phyloP scores from a whole-genome alignment of 2,329 filamentous ascomycete species.

The Gyromitra esculenta region DNA sequence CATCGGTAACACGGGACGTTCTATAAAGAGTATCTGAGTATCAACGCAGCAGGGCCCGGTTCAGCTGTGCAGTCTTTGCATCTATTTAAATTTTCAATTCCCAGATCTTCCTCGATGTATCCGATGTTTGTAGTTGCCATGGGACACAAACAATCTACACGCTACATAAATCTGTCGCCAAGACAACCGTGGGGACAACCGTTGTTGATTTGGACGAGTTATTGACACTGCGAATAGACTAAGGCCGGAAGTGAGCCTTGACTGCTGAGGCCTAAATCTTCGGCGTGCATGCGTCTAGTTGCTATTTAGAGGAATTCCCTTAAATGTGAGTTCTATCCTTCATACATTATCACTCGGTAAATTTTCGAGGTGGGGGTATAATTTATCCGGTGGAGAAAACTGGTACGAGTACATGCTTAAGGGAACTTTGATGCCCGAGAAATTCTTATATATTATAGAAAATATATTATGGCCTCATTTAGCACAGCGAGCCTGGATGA shows the following conservation, averaged over 20 bases:
- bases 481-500: neutral
- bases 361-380: neutral
- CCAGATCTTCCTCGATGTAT: conserved; percentile 27
- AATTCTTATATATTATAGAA: neutral
- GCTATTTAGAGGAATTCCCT: neutral
- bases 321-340: neutral
- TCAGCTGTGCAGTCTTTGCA: neutral
- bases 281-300: neutral
- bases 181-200: conserved; percentile 26
- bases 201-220: conserved; percentile 14
- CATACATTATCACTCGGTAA: conserved; percentile 40
- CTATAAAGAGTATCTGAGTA: neutral
- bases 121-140: conserved; percentile 11
- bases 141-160: conserved; percentile 10
- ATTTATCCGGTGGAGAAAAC: conserved; percentile 28
- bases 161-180: conserved; percentile 20
- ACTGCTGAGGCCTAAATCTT: neutral
- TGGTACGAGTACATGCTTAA: neutral
- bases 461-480: neutral
- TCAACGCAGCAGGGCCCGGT: neutral
- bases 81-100: neutral
- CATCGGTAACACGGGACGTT: conserved; percentile 11
- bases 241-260: neutral
- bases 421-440: neutral
- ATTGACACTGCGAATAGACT: neutral